phyloP scores from a whole-genome alignment of 2,329 filamentous ascomycete genomes.

The Nigrospora sphaerica region DNA sequence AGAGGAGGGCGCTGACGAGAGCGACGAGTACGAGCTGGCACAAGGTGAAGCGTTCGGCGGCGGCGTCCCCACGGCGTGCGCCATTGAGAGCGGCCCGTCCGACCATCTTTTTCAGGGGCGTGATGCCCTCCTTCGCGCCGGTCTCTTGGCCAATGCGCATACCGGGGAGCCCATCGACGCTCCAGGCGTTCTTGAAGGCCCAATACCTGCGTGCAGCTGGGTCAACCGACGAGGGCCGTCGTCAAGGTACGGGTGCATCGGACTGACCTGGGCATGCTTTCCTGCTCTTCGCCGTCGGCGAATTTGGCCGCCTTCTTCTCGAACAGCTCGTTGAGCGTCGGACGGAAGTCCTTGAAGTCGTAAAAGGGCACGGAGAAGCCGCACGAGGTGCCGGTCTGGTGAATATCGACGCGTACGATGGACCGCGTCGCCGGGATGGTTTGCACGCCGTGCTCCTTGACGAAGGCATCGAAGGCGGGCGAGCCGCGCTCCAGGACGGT shows the following conservation, averaged over 20 bases:
- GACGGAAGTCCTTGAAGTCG: constrained; percentile 28
- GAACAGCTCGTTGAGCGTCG: constrained; percentile 25
- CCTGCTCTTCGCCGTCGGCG: constrained; percentile 23
- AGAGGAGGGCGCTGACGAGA: constrained; percentile 1
- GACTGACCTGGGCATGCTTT: constrained; percentile 25
- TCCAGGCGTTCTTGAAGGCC: constrained; percentile 31
- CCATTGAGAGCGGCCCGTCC: constrained; percentile 21
- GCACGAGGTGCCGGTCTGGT: constrained; percentile 31
- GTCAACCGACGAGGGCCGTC: not conserved
- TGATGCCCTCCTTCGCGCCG: constrained; percentile 20
- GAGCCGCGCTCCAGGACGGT: constrained; percentile 26
- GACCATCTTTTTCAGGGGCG: constrained; percentile 32
- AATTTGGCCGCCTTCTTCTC: constrained; percentile 22
- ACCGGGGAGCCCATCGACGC: constrained; percentile 30
- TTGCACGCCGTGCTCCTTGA: constrained; percentile 20
- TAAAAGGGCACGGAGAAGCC: constrained; percentile 31
- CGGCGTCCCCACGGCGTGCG: not conserved
- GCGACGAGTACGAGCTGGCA: constrained; percentile 1
- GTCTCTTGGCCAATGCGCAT: constrained; percentile 24
- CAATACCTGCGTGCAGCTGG: constrained; percentile 22
- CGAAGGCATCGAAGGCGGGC: constrained; percentile 22
- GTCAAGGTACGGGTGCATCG: not conserved
- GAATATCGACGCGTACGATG: constrained; percentile 29
- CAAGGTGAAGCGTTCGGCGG: not conserved
- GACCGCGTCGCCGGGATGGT: constrained; percentile 23